These are phyloP conservation scores for Pseudovirgaria hyperparasitica DNA, from an alignment of 2,329 filamentous ascomycete species.

Conservation along the genomic window DNA sequence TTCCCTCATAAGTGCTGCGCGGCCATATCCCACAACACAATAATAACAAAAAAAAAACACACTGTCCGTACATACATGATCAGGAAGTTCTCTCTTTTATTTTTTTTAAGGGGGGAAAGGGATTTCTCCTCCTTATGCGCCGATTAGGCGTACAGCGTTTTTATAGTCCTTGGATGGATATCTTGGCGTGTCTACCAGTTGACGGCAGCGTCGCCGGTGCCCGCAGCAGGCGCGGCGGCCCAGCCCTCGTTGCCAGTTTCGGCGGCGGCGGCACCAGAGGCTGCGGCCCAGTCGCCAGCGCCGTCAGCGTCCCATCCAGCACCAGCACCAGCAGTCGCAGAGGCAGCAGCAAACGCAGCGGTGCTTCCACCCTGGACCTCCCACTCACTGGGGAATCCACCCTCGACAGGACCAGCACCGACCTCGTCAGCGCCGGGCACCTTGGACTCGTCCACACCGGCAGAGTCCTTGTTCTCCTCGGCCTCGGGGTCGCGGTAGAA, in stretches of 20 bases:
- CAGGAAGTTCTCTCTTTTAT: too few relatives aligned
- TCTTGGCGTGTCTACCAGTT: constrained; percentile 30
- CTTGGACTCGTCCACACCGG: constrained; percentile 75
- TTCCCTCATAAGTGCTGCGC: constrained; percentile 94
- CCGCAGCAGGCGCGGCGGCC: constrained; percentile 27
- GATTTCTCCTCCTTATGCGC: too few relatives aligned
- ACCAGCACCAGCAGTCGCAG: constrained; percentile 43
- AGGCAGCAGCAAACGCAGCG: constrained; percentile 53
- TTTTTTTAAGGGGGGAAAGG: too few relatives aligned
- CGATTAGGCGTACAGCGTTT: too few relatives aligned
- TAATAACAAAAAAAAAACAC: too few relatives aligned
- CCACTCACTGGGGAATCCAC: constrained; percentile 75
- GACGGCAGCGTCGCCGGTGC: constrained; percentile 15
- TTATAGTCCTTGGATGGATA: too few relatives aligned
- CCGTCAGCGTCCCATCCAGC: constrained; percentile 53
- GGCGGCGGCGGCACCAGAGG: constrained; percentile 28
- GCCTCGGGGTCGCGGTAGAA: constrained; percentile 99
- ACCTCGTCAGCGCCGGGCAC: constrained; percentile 73
- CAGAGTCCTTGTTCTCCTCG: constrained; percentile 93
- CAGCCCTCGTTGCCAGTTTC: constrained; percentile 40
- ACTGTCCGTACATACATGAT: too few relatives aligned
- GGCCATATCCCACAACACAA: constrained; percentile 19
- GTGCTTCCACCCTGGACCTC: constrained; percentile 58
- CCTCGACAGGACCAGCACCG: constrained; percentile 63
- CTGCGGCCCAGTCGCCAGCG: constrained; percentile 56